Evolutionary conservation across 495 filamentous ascomycete species (phyloP), one percentile per base, ranked within the genome.

Genomic region (Penicillium antarcticum): DNA sequence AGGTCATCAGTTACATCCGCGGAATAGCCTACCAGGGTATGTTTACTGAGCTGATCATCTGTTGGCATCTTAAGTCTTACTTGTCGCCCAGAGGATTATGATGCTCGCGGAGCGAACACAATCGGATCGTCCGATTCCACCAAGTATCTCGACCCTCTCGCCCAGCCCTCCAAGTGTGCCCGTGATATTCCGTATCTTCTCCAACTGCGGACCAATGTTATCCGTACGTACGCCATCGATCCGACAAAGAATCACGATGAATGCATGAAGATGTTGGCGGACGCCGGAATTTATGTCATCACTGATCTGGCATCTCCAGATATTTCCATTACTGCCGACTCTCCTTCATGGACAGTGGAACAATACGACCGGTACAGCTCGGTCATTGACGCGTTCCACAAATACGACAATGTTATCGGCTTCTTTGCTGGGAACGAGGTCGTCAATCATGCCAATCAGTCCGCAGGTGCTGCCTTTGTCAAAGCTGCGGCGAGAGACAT

Each of bases 371-470:
- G 87, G 40, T 97, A 97, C 69, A 87, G 84, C 53, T 73, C 61
- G 9, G 92, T 97, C 17, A 70, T 97, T 39, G 91, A 97, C 66
- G 77, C 79, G 32, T 70, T 97, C 40, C 71, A 78, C 34, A 70
- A 85, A 50, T 96, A 95, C 70, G 78, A 74, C 63, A 97, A 97
- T 66, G 79, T 85, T 42, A 79, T 97, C 45, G 92, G 92, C 46
- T 97, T 96, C 81, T 96, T 97, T 67, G 88, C 91, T 37, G 92
- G 92, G 48, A 97, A 97, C 65, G 92, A 97, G 68, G 91, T 97
- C 42, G 87, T 88, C 50, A 95, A 97, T 73, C 75, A 81, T 13
- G 24, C 23, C 48, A 74, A 78, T 34, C 87, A 83, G 68, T 95
- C 90, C 71, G 95, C 89, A 17, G 73, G 67, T 51, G 89, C 91